phyloP scores from a whole-genome alignment of 164 flowering plant species.

The Dillenia turbinata region DNA sequence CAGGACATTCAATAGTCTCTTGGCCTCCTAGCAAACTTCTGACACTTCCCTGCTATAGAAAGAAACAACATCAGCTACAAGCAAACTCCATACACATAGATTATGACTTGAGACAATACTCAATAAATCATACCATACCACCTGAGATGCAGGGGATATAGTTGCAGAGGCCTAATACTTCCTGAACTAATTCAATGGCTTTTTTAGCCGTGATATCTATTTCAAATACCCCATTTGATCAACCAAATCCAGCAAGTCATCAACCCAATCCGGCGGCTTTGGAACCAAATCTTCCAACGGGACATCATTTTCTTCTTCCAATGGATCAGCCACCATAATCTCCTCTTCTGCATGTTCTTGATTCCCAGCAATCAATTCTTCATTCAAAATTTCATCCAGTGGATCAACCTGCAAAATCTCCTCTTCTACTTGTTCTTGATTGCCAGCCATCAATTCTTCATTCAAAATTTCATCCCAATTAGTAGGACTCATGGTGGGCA shows the following conservation, averaged over 20 bases:
- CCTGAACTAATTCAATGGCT: neutral
- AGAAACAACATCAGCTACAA: too few species aligned
- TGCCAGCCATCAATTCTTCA: conserved; percentile 26
- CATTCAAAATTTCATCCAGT: conserved; percentile 43
- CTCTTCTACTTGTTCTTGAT: conserved; percentile 24
- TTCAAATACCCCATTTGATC: conserved; percentile 42
- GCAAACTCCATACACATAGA: too few species aligned
- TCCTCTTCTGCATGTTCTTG: conserved; percentile 22
- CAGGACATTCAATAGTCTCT: too few species aligned
- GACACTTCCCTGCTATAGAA: too few species aligned
- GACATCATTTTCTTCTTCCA: conserved; percentile 24
- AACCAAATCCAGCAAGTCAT: conserved; percentile 42
- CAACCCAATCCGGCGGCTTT: conserved; percentile 28
- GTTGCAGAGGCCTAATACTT: conserved; percentile 1
- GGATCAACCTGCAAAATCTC: neutral
- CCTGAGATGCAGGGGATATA: neutral
- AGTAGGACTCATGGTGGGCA: conserved; percentile 3
- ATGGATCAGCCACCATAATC: conserved; percentile 11
- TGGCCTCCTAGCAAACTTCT: too few species aligned
- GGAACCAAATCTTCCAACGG: conserved; percentile 41
- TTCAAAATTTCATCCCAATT: conserved; percentile 41
- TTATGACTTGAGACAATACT: too few species aligned
- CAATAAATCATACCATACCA: too few species aligned
- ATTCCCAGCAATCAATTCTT: conserved; percentile 24
- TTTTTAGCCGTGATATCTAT: conserved; percentile 24